Percentiles rank a stretch among this genome's conserved stretches.
Conservation (phyloP, 306 rosid species). For the Mucuna pruriens region DNA sequence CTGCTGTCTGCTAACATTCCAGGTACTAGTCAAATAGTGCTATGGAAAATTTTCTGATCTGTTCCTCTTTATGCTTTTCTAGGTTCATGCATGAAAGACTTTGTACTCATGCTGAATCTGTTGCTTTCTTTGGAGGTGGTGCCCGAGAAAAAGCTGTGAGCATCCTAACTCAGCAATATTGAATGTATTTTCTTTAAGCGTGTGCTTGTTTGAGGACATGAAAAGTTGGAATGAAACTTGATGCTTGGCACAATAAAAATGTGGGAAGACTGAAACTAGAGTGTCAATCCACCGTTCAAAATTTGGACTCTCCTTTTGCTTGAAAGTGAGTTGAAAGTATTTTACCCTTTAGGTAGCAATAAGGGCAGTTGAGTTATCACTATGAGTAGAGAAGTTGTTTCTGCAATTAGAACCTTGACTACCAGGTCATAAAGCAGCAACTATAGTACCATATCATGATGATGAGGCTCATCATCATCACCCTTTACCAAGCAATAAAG, state of each 20-base stretch:
- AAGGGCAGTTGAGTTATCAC: background rate
- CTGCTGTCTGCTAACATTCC: slow-evolving; percentile 32
- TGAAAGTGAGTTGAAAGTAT: slow-evolving; percentile 3
- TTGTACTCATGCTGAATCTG: slow-evolving; percentile 89
- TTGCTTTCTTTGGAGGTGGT: slow-evolving; percentile 96
- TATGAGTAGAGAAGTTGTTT: slow-evolving; percentile 1
- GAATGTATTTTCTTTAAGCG: background rate
- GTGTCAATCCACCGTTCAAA: background rate
- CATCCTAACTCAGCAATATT: slow-evolving; percentile 20
- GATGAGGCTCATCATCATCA: background rate
- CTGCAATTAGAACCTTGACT: background rate
- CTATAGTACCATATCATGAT: background rate
- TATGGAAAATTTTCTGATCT: slow-evolving; percentile 21
- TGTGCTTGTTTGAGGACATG: slow-evolving; percentile 2
- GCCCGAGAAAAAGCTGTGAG: slow-evolving; percentile 90
- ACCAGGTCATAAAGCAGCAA: background rate
- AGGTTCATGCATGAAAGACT: slow-evolving; percentile 98
- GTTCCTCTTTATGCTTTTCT: slow-evolving; percentile 36
- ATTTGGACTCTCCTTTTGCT: background rate
- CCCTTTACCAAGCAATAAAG: background rate
- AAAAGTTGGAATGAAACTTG: background rate
- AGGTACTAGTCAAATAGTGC: slow-evolving; percentile 22
- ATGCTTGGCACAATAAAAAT: slow-evolving; percentile 8
- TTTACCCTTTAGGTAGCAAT: background rate
- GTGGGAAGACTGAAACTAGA: slow-evolving; percentile 10